These are phyloP conservation scores for Backusella tuberculispora DNA, from an alignment of 192 early-diverging fungal species.

Conservation along the genomic window DNA sequence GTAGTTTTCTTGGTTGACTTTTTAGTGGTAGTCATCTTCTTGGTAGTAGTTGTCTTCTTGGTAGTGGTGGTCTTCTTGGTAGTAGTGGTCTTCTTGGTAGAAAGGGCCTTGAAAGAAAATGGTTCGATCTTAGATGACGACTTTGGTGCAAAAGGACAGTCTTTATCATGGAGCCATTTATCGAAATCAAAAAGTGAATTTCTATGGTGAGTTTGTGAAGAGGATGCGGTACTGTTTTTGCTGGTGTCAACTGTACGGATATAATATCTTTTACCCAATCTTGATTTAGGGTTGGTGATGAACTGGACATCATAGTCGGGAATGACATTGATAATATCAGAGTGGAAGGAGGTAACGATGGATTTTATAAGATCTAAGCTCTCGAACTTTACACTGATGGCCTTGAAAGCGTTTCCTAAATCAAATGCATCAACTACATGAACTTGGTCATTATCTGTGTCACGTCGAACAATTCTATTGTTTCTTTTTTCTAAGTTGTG, in stretches of 20 bases:
- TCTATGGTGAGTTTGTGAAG: not conserved
- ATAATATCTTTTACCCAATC: conserved; percentile 19
- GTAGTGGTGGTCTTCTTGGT: conserved; percentile 5
- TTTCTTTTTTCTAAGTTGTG: conserved; percentile 3
- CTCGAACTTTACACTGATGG: conserved; percentile 19
- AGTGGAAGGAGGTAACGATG: conserved; percentile 10
- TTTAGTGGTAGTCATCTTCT: not conserved
- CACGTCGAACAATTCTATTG: conserved; percentile 22
- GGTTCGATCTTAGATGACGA: not conserved
- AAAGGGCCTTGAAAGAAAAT: not conserved
- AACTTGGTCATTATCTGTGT: conserved; percentile 13
- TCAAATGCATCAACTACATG: conserved; percentile 29
- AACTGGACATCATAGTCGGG: conserved; percentile 33
- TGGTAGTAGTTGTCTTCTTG: conserved; percentile 7
- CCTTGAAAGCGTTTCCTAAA: conserved; percentile 20
- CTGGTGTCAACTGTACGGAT: conserved; percentile 6
- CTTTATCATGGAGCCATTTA: not conserved
- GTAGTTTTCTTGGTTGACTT: not conserved
- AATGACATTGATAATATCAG: conserved; percentile 25
- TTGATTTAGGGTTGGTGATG: conserved; percentile 7
- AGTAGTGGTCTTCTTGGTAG: not conserved
- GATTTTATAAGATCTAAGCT: conserved; percentile 5
- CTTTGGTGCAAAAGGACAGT: conserved; percentile 18
- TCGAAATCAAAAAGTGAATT: conserved; percentile 10
- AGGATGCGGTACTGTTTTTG: not conserved